Evolutionary conservation across 306 rosid species (phyloP).

Genomic region (Neltuma alba): DNA sequence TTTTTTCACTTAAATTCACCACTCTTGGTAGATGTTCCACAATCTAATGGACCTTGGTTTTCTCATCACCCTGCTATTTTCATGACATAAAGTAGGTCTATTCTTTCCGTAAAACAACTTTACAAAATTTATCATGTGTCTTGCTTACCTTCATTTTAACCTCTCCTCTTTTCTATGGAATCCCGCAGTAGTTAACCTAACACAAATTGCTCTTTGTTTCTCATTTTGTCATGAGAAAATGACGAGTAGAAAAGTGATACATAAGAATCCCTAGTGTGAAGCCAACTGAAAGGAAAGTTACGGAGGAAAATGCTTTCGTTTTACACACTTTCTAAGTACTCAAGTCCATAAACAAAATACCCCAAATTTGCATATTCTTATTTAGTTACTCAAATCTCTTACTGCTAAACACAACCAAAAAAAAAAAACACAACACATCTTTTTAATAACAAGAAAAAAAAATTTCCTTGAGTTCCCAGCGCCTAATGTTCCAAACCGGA

Average conservation of each 20-base stretch:
- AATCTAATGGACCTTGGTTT: background rate
- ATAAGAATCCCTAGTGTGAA: background rate
- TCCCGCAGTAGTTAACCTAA: background rate
- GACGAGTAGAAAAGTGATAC: background rate
- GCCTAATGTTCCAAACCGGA: background rate
- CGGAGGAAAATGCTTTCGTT: background rate
- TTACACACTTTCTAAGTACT: background rate
- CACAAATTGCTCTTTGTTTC: background rate
- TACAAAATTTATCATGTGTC: too few relatives aligned
- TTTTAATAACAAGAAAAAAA: background rate
- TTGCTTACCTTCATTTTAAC: background rate
- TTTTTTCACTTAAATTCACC: constrained; percentile 8
- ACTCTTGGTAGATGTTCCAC: background rate
- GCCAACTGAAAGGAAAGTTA: background rate
- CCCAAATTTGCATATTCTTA: background rate
- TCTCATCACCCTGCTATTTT: background rate
- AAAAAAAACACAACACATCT: background rate
- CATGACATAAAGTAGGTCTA: background rate
- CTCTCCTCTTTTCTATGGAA: background rate
- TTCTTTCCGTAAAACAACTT: too few relatives aligned
- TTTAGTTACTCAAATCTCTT: background rate
- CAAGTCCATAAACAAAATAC: background rate
- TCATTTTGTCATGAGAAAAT: background rate
- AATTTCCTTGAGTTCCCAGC: background rate
- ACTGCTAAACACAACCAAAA: background rate